These are phyloP conservation scores for Cicer judaicum DNA, from an alignment of 306 rosid species.

Conservation along the genomic window DNA sequence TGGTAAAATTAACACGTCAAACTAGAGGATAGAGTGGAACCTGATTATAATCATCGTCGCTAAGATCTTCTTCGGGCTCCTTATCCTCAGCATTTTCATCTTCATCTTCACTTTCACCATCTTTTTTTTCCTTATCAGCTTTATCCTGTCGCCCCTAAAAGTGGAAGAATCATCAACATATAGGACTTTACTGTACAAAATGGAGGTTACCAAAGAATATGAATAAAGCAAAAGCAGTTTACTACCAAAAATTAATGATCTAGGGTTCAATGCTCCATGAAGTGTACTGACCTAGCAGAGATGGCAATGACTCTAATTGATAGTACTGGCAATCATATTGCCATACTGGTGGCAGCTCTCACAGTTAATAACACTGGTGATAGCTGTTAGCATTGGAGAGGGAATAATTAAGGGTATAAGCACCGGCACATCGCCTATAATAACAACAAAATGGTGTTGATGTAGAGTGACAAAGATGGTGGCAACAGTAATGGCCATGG, in stretches of 20 bases:
- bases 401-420: not conserved
- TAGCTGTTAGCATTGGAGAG: not conserved
- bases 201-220: not conserved
- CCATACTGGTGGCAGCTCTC: not conserved
- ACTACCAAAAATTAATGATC: constrained; percentile 15
- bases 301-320: not conserved
- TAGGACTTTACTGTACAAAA: constrained; percentile 17
- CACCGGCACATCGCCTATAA: not conserved
- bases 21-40: constrained; percentile 45
- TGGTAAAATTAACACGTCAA: constrained; percentile 26
- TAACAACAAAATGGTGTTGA: constrained; percentile 28
- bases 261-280: constrained; percentile 17
- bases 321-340: not conserved
- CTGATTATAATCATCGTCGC: constrained; percentile 64
- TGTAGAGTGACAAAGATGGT: constrained; percentile 14
- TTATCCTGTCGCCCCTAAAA: constrained; percentile 47
- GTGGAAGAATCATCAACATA: constrained; percentile 35
- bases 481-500: constrained; percentile 1
- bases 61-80: constrained; percentile 44
- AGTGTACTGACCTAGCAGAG: constrained; percentile 14
- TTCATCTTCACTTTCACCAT: constrained; percentile 58
- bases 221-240: constrained; percentile 11
- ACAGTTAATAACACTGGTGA: constrained; percentile 2
- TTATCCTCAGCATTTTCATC: constrained; percentile 49
- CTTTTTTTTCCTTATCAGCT: constrained; percentile 48